A percentile compares a stretch with the other conserved stretches of the same genome.
Evolutionary conservation across 1,284 basidiomycete genomes (phyloP).

Genomic region (Coniferiporia sulphurascens): DNA sequence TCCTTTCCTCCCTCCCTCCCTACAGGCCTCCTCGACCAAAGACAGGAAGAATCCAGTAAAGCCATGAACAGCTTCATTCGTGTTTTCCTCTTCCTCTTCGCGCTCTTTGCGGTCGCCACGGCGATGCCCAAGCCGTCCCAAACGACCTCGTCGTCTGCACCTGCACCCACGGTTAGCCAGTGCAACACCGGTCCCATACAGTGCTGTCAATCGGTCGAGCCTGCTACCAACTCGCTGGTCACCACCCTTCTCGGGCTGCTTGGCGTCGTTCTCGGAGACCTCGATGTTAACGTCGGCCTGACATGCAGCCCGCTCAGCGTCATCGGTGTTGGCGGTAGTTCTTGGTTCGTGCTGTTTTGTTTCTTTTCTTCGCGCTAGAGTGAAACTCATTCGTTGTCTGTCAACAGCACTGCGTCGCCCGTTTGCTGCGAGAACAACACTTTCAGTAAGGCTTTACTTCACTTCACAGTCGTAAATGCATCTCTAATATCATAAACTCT

Average conservation of each 20-base stretch:
- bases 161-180: conserved; percentile 14
- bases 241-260: conserved; percentile 20
- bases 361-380: background rate
- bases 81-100: conserved; percentile 20
- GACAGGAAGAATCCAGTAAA: too few species aligned
- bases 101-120: conserved; percentile 22
- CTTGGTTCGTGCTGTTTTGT: conserved; percentile 19
- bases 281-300: conserved; percentile 25
- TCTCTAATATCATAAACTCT: background rate
- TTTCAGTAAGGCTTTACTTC: conserved; percentile 19
- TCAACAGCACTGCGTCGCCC: conserved; percentile 20
- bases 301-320: conserved; percentile 26
- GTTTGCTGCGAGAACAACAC: conserved; percentile 30
- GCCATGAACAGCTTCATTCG: conserved; percentile 20
- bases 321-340: conserved; percentile 22
- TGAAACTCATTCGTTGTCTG: background rate
- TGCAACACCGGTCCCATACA: conserved; percentile 29
- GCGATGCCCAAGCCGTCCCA: conserved; percentile 15
- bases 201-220: conserved; percentile 29
- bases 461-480: background rate
- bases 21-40: background rate
- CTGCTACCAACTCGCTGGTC: conserved; percentile 15
- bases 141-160: conserved; percentile 1
- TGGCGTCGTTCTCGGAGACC: conserved; percentile 22
- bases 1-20: background rate